These are phyloP conservation scores for Talaromyces piceae DNA, from an alignment of 2,329 filamentous ascomycete genomes.

Conservation along the genomic window DNA sequence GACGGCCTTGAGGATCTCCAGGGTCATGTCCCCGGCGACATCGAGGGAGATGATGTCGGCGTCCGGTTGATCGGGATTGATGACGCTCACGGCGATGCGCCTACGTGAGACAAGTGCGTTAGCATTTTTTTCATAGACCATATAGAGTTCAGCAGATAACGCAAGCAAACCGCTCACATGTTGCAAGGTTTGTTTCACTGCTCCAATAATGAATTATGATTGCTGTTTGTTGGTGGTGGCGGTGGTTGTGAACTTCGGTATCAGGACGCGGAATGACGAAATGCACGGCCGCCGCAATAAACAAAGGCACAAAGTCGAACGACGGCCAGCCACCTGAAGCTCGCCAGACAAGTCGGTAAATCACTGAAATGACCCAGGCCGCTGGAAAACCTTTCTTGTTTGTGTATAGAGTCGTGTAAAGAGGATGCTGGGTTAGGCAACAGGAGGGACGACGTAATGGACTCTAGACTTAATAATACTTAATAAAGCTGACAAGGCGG, in stretches of 20 bases:
- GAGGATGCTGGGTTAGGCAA: too few species aligned
- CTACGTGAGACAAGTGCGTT: slow-evolving; percentile 40
- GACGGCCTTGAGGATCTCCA: slow-evolving; percentile 78
- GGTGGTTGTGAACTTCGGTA: not conserved
- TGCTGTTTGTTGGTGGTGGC: not conserved
- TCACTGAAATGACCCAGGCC: too few species aligned
- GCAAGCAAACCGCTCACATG: not conserved
- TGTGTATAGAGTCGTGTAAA: too few species aligned
- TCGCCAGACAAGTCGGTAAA: not conserved
- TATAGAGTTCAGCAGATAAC: not conserved
- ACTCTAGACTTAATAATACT: too few species aligned
- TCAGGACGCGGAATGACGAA: not conserved
- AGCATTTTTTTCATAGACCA: not conserved
- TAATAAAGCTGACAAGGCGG: too few species aligned
- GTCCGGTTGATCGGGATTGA: slow-evolving; percentile 62
- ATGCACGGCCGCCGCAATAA: not conserved
- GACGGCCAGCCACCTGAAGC: not conserved
- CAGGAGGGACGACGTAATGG: too few species aligned
- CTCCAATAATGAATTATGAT: too few species aligned
- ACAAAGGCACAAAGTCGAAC: not conserved
- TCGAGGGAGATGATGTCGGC: slow-evolving; percentile 75
- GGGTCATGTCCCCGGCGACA: slow-evolving; percentile 71
- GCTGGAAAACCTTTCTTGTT: too few species aligned
- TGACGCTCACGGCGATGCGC: slow-evolving; percentile 82
- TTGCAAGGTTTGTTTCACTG: not conserved